Percentiles rank a stretch among this genome's conserved stretches.
phyloP scores from a whole-genome alignment of 352 stramenopile species.

The Phytophthora pinifolia region DNA sequence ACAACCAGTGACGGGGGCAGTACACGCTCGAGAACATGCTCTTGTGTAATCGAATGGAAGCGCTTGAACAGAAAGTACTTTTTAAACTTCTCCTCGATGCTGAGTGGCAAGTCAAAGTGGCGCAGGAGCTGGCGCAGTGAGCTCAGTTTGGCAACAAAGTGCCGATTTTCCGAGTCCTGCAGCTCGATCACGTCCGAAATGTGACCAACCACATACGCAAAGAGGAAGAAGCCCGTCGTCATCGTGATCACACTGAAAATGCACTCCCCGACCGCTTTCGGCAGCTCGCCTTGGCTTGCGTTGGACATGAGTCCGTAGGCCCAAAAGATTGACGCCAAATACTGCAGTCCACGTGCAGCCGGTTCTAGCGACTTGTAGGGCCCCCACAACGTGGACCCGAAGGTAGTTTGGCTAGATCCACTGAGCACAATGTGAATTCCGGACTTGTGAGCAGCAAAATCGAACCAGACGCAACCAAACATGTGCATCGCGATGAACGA shows the following conservation, averaged over 20 bases:
- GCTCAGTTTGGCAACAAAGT: constrained; percentile 62
- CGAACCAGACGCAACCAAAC: constrained; percentile 61
- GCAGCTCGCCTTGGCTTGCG: constrained; percentile 51
- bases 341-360: constrained; percentile 37
- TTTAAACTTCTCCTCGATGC: constrained; percentile 58
- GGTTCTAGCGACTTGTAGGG: constrained; percentile 24
- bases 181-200: constrained; percentile 60
- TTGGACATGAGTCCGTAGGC: constrained; percentile 58
- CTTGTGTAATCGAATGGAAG: constrained; percentile 69
- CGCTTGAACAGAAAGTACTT: constrained; percentile 70
- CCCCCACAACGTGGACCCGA: constrained; percentile 37
- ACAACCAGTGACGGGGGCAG: constrained; percentile 57
- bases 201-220: constrained; percentile 63
- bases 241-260: constrained; percentile 61
- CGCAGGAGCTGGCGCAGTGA: constrained; percentile 48
- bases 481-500: constrained; percentile 53
- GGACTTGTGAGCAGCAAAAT: constrained; percentile 53
- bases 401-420: constrained; percentile 21
- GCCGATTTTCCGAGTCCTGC: constrained; percentile 54
- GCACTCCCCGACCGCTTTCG: constrained; percentile 46
- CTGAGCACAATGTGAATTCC: constrained; percentile 34
- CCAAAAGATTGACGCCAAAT: constrained; percentile 55
- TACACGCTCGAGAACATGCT: constrained; percentile 54
- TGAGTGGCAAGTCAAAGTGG: constrained; percentile 49
- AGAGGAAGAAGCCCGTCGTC: constrained; percentile 61